phyloP scores from a whole-genome alignment of 1,284 basidiomycete genomes.

The Melampsora occidentalis region DNA sequence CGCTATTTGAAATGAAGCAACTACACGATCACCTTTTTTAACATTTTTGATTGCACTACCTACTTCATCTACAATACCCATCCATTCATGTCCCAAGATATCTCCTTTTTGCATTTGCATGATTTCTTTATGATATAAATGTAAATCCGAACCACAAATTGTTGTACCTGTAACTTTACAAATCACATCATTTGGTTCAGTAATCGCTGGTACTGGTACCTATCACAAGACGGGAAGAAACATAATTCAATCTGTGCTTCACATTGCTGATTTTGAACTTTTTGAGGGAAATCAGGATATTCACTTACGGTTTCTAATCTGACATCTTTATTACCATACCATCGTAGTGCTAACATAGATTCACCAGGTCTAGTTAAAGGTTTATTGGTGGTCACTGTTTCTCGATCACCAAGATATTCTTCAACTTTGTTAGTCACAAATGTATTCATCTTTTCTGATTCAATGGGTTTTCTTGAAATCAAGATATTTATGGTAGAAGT shows the following conservation, averaged over 20 bases:
- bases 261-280: too few relatives aligned
- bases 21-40: slow-evolving; percentile 44
- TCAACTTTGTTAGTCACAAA: too few relatives aligned
- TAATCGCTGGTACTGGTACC: slow-evolving; percentile 45
- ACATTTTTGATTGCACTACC: slow-evolving; percentile 32
- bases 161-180: slow-evolving; percentile 47
- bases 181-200: slow-evolving; percentile 46
- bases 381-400: too few relatives aligned
- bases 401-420: too few relatives aligned
- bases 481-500: too few relatives aligned
- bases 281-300: too few relatives aligned
- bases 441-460: too few relatives aligned
- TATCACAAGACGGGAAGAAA: neutral
- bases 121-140: slow-evolving; percentile 47
- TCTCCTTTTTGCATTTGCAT: slow-evolving; percentile 46
- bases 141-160: slow-evolving; percentile 48
- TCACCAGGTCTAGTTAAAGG: slow-evolving; percentile 33
- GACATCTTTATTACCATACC: slow-evolving; percentile 46
- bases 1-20: slow-evolving; percentile 46
- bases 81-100: slow-evolving; percentile 45
- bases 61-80: slow-evolving; percentile 42
- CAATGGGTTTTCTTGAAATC: too few relatives aligned
- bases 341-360: slow-evolving; percentile 46
- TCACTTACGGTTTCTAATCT: slow-evolving; percentile 15
- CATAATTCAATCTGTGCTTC: too few relatives aligned